Conservation (phyloP, 768 basidiomycete species). For the Coprinopsis marcescibilis region DNA sequence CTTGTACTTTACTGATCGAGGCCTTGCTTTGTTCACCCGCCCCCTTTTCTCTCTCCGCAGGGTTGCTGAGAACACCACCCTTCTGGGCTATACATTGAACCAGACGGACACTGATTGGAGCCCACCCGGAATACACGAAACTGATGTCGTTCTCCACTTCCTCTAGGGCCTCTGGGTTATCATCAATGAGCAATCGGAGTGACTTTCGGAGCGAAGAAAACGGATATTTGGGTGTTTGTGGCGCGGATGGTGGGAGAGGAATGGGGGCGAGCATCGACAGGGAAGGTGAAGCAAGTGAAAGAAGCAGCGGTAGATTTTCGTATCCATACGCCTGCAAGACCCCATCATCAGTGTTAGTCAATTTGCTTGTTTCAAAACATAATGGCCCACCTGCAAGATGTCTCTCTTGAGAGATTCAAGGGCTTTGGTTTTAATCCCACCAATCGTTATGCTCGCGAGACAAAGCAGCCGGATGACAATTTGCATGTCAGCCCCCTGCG, state of each 20-base stretch:
- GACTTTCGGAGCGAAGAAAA: slow-evolving; percentile 73
- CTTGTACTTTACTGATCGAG: slow-evolving; percentile 55
- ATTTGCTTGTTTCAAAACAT: slow-evolving; percentile 11
- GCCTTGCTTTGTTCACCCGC: slow-evolving; percentile 29
- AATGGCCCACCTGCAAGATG: slow-evolving; percentile 61
- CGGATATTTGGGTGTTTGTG: slow-evolving; percentile 54
- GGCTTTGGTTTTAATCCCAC: slow-evolving; percentile 81
- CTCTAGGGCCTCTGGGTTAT: slow-evolving; percentile 66
- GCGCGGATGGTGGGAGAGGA: slow-evolving; percentile 52
- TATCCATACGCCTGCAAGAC: slow-evolving; percentile 65
- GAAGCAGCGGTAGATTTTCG: slow-evolving; percentile 59
- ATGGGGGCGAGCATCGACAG: slow-evolving; percentile 63
- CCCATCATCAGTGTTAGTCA: slow-evolving; percentile 29
- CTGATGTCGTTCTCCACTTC: slow-evolving; percentile 92
- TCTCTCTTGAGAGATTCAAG: slow-evolving; percentile 90
- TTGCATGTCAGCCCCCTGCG: slow-evolving; percentile 79
- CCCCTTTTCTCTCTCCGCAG: slow-evolving; percentile 52
- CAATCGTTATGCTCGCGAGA: slow-evolving; percentile 76
- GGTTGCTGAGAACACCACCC: slow-evolving; percentile 81
- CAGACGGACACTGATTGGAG: slow-evolving; percentile 85
- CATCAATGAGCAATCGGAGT: slow-evolving; percentile 89
- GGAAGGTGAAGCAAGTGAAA: slow-evolving; percentile 60
- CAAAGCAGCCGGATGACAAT: slow-evolving; percentile 76
- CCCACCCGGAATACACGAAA: slow-evolving; percentile 95
- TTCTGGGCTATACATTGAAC: slow-evolving; percentile 94